Evolutionary conservation across 768 basidiomycete genomes (phyloP).

Genomic region (Punctularia strigosozonata): DNA sequence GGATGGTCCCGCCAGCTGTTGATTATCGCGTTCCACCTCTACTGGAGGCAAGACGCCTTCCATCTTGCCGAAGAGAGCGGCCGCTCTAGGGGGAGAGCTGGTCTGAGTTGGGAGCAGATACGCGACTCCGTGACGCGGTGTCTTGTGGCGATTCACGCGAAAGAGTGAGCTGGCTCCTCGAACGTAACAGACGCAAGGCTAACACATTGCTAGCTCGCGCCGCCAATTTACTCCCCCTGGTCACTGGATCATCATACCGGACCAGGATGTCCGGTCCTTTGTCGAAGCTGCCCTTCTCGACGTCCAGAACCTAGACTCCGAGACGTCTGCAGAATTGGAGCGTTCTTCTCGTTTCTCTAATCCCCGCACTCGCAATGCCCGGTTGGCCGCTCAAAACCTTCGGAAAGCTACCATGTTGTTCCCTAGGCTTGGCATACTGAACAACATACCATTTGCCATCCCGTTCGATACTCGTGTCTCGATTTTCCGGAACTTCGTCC

Average conservation of each 20-base stretch:
- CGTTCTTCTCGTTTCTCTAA: too few species aligned
- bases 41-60: conserved; percentile 46
- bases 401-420: too few species aligned
- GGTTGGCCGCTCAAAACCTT: too few species aligned
- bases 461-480: conserved; percentile 87
- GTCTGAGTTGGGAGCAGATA: conserved; percentile 51
- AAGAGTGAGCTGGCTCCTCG: conserved; percentile 54
- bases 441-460: conserved; percentile 93
- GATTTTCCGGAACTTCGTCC: conserved; percentile 79
- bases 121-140: conserved; percentile 69
- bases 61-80: conserved; percentile 27
- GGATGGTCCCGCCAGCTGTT: conserved; percentile 68
- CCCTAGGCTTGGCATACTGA: conserved; percentile 80
- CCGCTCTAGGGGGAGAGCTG: conserved; percentile 27
- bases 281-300: conserved; percentile 84
- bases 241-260: conserved; percentile 69
- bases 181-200: not conserved
- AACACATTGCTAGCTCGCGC: conserved; percentile 47
- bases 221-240: conserved; percentile 70
- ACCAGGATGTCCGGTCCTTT: conserved; percentile 58
- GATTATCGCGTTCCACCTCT: conserved; percentile 75
- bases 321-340: too few species aligned
- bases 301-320: too few species aligned
- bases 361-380: too few species aligned
- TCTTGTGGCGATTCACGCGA: conserved; percentile 69